Evolutionary conservation across 2,329 filamentous ascomycete genomes (phyloP).

Genomic region (Colletotrichum sp.): DNA sequence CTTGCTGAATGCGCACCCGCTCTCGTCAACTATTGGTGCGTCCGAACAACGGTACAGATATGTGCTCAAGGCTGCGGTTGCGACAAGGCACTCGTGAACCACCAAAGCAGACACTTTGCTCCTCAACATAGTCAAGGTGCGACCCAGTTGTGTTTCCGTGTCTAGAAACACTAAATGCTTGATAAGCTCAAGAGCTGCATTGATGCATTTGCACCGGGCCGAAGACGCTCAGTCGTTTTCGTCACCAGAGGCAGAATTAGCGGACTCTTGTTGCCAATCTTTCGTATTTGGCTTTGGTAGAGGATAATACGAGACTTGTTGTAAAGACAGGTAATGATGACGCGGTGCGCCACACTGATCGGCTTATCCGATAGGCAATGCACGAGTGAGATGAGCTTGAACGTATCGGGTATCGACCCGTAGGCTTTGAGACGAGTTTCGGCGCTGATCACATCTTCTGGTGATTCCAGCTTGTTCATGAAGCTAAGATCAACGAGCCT

Average conservation of each 20-base stretch:
- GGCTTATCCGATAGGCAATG: not conserved
- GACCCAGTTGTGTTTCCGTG: accelerated
- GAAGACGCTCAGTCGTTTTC: accelerated
- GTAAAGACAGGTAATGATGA: not conserved
- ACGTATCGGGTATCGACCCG: accelerated
- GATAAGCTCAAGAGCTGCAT: accelerated
- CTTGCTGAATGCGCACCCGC: no score
- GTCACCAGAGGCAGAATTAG: no score
- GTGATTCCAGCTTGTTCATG: accelerated
- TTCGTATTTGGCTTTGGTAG: accelerated
- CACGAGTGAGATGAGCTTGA: not conserved
- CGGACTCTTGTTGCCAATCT: no score
- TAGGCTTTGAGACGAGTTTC: not conserved
- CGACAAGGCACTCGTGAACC: not conserved
- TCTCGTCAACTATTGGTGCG: accelerated
- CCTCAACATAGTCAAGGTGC: accelerated
- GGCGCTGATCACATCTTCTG: no score
- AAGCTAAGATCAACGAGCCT: not conserved
- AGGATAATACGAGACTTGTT: accelerated
- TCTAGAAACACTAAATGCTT: accelerated
- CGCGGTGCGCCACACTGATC: accelerated
- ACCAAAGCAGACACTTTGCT: accelerated
- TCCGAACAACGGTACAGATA: no score
- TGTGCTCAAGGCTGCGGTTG: no score
- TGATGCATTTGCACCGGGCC: accelerated